Percentiles rank a stretch among this genome's conserved stretches.
These are phyloP conservation scores for Alternaria triticimaculans DNA, from an alignment of 2,329 filamentous ascomycete genomes.

Conservation along the genomic window DNA sequence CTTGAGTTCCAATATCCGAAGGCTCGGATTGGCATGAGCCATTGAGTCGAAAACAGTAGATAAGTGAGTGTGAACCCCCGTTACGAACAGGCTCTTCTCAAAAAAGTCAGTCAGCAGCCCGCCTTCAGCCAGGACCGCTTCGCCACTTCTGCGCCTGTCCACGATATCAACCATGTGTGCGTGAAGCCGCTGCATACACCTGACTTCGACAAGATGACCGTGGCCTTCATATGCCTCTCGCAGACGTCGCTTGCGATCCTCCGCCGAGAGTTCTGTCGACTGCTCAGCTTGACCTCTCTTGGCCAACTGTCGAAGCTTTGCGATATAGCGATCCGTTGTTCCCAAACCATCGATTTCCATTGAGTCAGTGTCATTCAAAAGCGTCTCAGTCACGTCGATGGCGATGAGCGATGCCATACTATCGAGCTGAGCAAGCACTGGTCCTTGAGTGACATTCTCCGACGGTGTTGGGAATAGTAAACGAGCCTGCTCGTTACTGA, in stretches of 20 bases:
- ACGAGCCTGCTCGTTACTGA: background rate
- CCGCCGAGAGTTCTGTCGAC: background rate
- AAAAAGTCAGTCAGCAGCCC: slow-evolving; percentile 17
- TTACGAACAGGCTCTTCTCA: slow-evolving; percentile 10
- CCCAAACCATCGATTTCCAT: background rate
- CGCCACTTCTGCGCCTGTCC: slow-evolving; percentile 5
- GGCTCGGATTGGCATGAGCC: slow-evolving; percentile 45
- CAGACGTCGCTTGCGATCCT: background rate
- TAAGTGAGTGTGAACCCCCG: slow-evolving; percentile 18
- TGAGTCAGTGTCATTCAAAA: background rate
- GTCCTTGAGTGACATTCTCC: background rate
- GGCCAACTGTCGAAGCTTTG: background rate
- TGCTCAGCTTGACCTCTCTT: background rate
- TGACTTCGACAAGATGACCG: background rate
- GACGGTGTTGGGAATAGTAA: background rate
- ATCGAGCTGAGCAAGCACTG: background rate
- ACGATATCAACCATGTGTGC: background rate
- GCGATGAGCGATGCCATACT: background rate
- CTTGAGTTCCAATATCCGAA: slow-evolving; percentile 45
- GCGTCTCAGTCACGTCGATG: background rate
- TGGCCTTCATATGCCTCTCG: background rate
- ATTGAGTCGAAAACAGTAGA: slow-evolving; percentile 42
- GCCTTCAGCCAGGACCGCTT: slow-evolving; percentile 15
- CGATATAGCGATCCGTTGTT: background rate
- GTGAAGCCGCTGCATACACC: background rate